A percentile compares a stretch with the other conserved stretches of the same genome.
These are phyloP conservation scores for Aspergillus ochraceus DNA, from an alignment of 2,329 filamentous ascomycete species.

Conservation along the genomic window DNA sequence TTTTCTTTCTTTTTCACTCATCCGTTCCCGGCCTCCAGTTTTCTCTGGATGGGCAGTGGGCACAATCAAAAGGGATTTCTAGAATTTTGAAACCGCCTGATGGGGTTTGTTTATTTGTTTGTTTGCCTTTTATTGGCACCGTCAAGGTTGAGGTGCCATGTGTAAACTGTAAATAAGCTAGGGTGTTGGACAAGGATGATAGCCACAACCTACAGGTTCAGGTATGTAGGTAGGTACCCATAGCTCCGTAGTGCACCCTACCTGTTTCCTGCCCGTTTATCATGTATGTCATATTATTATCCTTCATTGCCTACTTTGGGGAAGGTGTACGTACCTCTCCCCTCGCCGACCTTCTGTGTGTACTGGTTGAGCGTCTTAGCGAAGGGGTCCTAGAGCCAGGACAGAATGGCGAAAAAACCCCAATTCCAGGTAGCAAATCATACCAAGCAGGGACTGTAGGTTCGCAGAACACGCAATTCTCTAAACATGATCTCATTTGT, in stretches of 20 bases:
- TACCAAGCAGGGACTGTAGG: background rate
- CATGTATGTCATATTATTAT: background rate
- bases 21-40: background rate
- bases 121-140: background rate
- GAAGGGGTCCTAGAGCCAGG: background rate
- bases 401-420: background rate
- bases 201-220: background rate
- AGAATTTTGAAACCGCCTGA: background rate
- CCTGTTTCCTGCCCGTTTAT: background rate
- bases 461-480: background rate
- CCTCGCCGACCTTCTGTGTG: background rate
- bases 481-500: background rate
- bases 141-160: background rate
- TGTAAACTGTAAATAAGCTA: background rate
- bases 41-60: background rate
- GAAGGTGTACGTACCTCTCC: background rate
- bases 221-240: no score
- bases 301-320: background rate
- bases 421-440: background rate
- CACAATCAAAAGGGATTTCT: background rate
- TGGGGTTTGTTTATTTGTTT: background rate
- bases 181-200: background rate
- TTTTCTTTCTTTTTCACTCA: background rate
- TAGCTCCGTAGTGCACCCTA: background rate
- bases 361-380: background rate